Percentiles rank a stretch among this genome's conserved stretches.
These are phyloP conservation scores for Arabidopsis lyrata DNA, from an alignment of 441 rosid genomes.

Conservation along the genomic window DNA sequence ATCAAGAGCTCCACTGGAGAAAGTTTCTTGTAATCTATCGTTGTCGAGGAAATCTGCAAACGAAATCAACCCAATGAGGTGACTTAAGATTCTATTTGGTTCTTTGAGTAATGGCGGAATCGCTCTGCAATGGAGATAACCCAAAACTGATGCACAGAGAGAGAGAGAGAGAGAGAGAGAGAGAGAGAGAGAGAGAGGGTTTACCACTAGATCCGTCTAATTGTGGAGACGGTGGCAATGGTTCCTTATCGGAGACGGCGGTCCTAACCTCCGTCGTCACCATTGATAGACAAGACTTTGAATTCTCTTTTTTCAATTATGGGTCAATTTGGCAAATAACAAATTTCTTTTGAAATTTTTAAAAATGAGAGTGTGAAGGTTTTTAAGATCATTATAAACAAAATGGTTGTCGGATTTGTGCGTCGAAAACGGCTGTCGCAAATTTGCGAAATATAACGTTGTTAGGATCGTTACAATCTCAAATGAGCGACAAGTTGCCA, in stretches of 20 bases:
- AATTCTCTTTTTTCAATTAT: not conserved
- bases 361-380: too few species aligned
- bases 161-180: not conserved
- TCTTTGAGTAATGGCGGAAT: not conserved
- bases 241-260: conserved; percentile 29
- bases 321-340: too few species aligned
- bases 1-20: conserved; percentile 54
- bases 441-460: too few species aligned
- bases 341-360: too few species aligned
- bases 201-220: conserved; percentile 16
- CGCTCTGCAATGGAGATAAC: not conserved
- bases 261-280: conserved; percentile 31
- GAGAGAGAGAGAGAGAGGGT: conserved; percentile 14
- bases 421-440: too few species aligned
- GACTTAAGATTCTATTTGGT: conserved; percentile 22
- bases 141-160: not conserved
- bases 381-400: too few species aligned
- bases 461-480: too few species aligned
- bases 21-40: conserved; percentile 51
- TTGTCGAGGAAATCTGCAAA: conserved; percentile 55
- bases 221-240: conserved; percentile 11
- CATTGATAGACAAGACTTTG: conserved; percentile 14
- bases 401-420: too few species aligned
- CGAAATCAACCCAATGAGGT: conserved; percentile 1
- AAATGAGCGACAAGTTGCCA: too few species aligned